Evolutionary conservation across 2,329 filamentous ascomycete genomes (phyloP), one percentile per base, ranked within the genome.

Genomic region (Exophiala aquamarina): DNA sequence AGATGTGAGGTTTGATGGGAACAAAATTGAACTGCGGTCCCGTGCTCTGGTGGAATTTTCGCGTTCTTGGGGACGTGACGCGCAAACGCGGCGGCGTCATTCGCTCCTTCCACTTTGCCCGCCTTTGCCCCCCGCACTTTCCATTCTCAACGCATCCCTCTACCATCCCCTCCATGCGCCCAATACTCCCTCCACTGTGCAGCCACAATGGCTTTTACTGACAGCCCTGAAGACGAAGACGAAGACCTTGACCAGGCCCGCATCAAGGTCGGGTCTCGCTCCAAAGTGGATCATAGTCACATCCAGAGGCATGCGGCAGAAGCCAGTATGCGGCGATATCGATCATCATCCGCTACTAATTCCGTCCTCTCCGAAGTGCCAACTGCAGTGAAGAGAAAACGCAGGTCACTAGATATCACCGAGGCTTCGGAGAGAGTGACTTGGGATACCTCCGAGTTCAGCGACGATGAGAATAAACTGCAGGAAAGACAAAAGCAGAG

Each of bases 401-500:
- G 23, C 23, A 26, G 23, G 6, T 11, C 23, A 6, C 11, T 26
- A 6, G 23, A 26, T 11, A 26, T 6, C 11, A 26, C 23, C 23
- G 23, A 6, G 23, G 6, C 23, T 26, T 6, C 23, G 4, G 14
- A 37, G 18, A 9, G 35, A 8, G 8, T 37, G 18, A 17, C 15
- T n/a, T 37, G 35, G 35, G 35, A 37, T n/a, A n/a, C 18, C n/a
- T 13, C 15, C 8, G 35, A 19, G 10, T 19, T 37, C 18, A 19
- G 19, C 18, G 35, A 21, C 7, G n/a, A 34, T 34, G 35, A 37
- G 20, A n/a, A 37, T 20, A 37, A 44, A 2, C 26, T 20, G 6
- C 14, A 9, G 20, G 23, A 46, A 13, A n/a, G 76, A n/a, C 84
- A 82, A 63, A 85, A 84, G 61, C 79, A 81, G 41, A 73, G 78